Base-by-base conservation (phyloP, 1,284 basidiomycete species). In the Phaffia rhodozyma region DNA sequence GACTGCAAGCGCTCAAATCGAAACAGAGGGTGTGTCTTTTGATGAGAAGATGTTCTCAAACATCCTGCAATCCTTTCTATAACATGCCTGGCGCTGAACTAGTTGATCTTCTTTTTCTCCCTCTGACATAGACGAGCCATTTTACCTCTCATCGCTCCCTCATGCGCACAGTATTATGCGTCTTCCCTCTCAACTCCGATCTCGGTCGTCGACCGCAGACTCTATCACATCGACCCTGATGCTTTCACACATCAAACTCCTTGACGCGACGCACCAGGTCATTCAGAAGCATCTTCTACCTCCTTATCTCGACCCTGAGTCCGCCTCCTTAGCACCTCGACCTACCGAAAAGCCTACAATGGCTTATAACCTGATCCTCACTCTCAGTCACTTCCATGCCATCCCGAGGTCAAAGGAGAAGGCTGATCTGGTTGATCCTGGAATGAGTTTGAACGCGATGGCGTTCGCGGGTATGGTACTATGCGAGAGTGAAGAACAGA, bases 381-480 rank as follows among this genome's bases (percentile, higher is more conserved):
- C 64, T 25, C 55, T 61, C 2, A 13, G 32, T 7, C 50, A 57
- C 49, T 23, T 66, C 30, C 30, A 27, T 9, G 30, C 62, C 23
- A 57, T 66, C 30, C 64, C 64, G 9, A 49, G 64, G n/a, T 56
- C 43, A 32, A 48, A 23, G 25, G 64, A 61, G 43, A 58, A 58
- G 55, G 53, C 48, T 2, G 23, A n/a, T 3, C 32, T 65, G 43
- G 43, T 65, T 27, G 30, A 23, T 4, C 55, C 55, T 43, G 38
- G 52, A n/a, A 29, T 66, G 55, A 50, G 49, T 21, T 16, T 66
- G 51, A 66, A 66, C 64, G 23, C 49, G 20, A 16, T 66, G 23
- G 64, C 51, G 9, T 66, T 61, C 43, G 64, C 64, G 2, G 64
- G 64, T 6, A 38, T 55, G 25, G 11, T 66, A 11, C 16, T 66